Conservation (phyloP, 129 eudicot species). For the Tagetes erecta region DNA sequence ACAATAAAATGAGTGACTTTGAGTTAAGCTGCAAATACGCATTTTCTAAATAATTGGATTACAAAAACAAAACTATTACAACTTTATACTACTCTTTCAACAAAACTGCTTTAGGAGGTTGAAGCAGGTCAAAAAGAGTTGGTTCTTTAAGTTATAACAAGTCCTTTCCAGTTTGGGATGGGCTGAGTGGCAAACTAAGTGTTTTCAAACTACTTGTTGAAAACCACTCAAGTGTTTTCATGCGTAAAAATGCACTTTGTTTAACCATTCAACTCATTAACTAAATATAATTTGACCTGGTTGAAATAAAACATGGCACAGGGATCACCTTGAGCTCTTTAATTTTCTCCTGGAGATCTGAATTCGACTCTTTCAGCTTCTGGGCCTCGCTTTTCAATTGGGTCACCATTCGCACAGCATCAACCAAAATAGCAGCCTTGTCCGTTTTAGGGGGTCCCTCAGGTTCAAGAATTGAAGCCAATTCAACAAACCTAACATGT, state of each 20-base stretch:
- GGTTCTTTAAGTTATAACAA: neutral
- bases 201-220: neutral
- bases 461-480: conserved; percentile 72
- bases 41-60: neutral
- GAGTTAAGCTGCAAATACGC: neutral
- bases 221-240: neutral
- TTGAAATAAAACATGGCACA: conserved; percentile 2
- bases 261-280: neutral
- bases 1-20: neutral
- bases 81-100: neutral
- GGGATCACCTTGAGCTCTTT: conserved; percentile 63
- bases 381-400: conserved; percentile 58
- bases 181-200: neutral
- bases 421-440: conserved; percentile 73
- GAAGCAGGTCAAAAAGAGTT: neutral
- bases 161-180: neutral
- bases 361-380: conserved; percentile 63
- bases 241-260: neutral
- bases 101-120: neutral
- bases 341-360: conserved; percentile 65
- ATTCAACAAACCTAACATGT: conserved; percentile 59
- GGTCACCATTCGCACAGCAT: conserved; percentile 71
- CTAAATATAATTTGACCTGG: neutral
- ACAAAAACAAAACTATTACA: neutral
- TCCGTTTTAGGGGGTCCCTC: conserved; percentile 66